These are phyloP conservation scores for Cercis canadensis DNA, from an alignment of 306 rosid species.

Conservation along the genomic window DNA sequence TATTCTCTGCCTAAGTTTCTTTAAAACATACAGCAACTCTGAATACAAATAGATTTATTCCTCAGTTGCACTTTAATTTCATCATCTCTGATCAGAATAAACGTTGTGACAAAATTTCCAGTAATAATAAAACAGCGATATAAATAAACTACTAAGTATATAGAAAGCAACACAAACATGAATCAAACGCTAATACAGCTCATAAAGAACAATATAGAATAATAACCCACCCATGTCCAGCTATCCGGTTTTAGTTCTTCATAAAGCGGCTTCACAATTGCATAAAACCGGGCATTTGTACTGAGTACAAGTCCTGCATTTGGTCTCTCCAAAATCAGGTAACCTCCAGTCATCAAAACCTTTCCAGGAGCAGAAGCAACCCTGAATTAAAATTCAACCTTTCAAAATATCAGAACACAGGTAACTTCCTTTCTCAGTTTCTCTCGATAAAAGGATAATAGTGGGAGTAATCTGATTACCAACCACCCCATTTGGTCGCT, in stretches of 20 bases:
- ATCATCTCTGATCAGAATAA: background rate
- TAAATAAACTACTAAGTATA: background rate
- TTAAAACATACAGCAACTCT: background rate
- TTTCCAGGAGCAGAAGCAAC: conserved; percentile 90
- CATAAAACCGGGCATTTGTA: conserved; percentile 80
- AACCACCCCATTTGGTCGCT: conserved; percentile 3
- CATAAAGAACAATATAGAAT: conserved; percentile 6
- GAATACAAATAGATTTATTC: background rate
- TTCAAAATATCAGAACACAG: background rate
- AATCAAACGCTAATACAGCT: background rate
- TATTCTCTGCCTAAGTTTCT: background rate
- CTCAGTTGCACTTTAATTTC: background rate
- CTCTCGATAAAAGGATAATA: background rate
- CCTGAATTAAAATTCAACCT: conserved; percentile 37
- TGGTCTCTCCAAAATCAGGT: conserved; percentile 78
- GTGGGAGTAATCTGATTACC: background rate
- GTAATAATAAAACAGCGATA: background rate
- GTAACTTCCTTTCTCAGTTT: background rate
- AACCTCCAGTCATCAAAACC: conserved; percentile 80
- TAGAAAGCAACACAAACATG: background rate
- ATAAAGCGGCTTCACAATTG: conserved; percentile 71
- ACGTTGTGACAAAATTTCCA: background rate
- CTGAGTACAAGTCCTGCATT: conserved; percentile 83
- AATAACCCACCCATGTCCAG: conserved; percentile 76
- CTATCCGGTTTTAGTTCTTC: conserved; percentile 54